Evolutionary conservation across 2,329 filamentous ascomycete genomes (phyloP).

Genomic region (Trichoderma arundinaceum): DNA sequence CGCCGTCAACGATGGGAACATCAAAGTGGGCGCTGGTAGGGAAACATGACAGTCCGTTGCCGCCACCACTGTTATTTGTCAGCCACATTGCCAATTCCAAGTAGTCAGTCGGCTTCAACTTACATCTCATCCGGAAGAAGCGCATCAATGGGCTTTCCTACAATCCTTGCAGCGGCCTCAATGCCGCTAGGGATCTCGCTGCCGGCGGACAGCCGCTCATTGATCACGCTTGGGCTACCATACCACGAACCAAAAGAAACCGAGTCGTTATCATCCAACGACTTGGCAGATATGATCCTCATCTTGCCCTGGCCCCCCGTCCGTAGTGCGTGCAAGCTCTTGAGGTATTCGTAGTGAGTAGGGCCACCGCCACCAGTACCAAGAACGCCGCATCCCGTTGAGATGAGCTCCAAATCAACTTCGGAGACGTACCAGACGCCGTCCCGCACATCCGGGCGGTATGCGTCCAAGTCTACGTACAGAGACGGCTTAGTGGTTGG

Average conservation of each 20-base stretch:
- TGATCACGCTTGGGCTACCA: conserved; percentile 50
- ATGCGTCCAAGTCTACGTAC: conserved; percentile 40
- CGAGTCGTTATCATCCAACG: conserved; percentile 46
- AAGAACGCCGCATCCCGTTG: conserved; percentile 46
- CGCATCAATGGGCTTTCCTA: conserved; percentile 43
- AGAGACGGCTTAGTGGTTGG: conserved; percentile 43
- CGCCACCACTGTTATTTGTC: conserved; percentile 42
- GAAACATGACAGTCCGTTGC: conserved; percentile 48
- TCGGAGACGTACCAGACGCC: conserved; percentile 47
- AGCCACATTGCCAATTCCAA: conserved; percentile 19
- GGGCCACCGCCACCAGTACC: conserved; percentile 48
- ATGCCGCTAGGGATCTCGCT: conserved; percentile 47
- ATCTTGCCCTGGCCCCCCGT: conserved; percentile 45
- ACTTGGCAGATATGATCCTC: conserved; percentile 48
- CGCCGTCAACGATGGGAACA: conserved; percentile 47
- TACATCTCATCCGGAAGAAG: conserved; percentile 49
- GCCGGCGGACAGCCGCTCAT: conserved; percentile 46
- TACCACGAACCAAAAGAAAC: conserved; percentile 54
- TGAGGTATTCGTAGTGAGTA: conserved; percentile 52
- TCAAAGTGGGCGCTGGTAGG: conserved; percentile 45
- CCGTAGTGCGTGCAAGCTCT: conserved; percentile 48
- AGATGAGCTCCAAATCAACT: conserved; percentile 45
- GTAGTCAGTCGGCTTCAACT: conserved; percentile 29
- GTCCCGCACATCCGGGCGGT: conserved; percentile 42
- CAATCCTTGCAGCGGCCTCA: conserved; percentile 44